Percentiles rank a stretch among this genome's conserved stretches.
Evolutionary conservation across 495 filamentous ascomycete species (phyloP).

Genomic region (Neurospora tetrasperma): DNA sequence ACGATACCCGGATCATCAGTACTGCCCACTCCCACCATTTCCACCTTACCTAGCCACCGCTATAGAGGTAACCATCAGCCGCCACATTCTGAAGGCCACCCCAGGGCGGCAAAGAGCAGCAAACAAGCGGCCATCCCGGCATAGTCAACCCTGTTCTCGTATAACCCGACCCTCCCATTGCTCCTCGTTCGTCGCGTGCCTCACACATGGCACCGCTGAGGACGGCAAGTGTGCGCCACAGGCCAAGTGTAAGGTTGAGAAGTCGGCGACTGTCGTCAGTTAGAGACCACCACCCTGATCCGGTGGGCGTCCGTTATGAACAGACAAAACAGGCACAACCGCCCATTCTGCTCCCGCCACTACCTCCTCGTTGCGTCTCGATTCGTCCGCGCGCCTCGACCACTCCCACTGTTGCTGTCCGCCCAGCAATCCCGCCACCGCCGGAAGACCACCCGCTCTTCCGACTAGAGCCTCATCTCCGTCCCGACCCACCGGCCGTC

Average conservation of each 20-base stretch:
- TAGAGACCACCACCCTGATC: conserved; percentile 32
- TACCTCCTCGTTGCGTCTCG: conserved; percentile 22
- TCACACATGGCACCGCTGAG: conserved; percentile 25
- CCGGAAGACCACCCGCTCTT: conserved; percentile 39
- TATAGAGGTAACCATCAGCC: neutral
- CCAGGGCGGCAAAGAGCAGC: conserved; percentile 3
- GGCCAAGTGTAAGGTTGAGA: conserved; percentile 25
- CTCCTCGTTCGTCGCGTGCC: conserved; percentile 6
- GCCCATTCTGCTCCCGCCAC: conserved; percentile 43
- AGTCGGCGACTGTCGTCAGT: conserved; percentile 28
- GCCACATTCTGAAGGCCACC: neutral
- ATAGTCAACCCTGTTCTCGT: neutral
- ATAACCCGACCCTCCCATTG: conserved; percentile 14
- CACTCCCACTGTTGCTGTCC: conserved; percentile 22
- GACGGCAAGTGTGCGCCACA: conserved; percentile 27
- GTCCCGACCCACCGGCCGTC: conserved; percentile 10
- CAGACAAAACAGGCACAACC: conserved; percentile 44
- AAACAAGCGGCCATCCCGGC: conserved; percentile 4
- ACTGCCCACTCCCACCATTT: neutral
- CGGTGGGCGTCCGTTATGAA: conserved; percentile 46
- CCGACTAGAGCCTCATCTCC: conserved; percentile 22
- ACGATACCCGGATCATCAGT: neutral
- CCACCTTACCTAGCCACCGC: neutral
- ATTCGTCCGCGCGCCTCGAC: neutral
- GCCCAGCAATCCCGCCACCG: conserved; percentile 33